Evolutionary conservation across 306 rosid species (phyloP), one percentile per base, ranked within the genome.

Genomic region (Trifolium repens): DNA sequence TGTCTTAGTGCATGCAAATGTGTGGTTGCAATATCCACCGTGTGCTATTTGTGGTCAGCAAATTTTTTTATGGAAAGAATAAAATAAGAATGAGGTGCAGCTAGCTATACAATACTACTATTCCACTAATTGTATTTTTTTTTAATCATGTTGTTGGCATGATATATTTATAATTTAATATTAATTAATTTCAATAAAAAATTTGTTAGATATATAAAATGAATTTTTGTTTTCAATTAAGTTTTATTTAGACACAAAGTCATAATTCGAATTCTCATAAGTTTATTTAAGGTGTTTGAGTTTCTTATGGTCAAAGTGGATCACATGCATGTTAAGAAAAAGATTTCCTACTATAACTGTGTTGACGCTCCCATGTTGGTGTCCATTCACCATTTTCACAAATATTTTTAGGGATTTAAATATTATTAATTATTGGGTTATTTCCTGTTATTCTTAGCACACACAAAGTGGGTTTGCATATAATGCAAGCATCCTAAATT

Each of bases 31-130:
- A 72, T 89, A 79, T 8, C 68, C 73, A 34, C 15, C 62, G 70
- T 78, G 70, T 55, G 78, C 65, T 61, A 17, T 37, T 69, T 61
- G 66, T 35, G 75, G 83, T 69, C 79, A 78, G 79, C 52, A 13
- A 76, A 76, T 78, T 83, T 42, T 50, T 66, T n/a, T 39, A 67
- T 69, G 22, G 26, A 34, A 40, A 77, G 88, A 81, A 90, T 87
- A 79, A 81, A 90, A 85, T 77, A 80, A 82, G 94, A 87, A 89
- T 82, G 83, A 81, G 83, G 71, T 79, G 82, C 94, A 64, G 47
- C 30, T 69, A 69, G 78, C 86, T 72, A 35, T 9, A 42, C 52
- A 7, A 70, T 14, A 22, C 22, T 43, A 78, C 74, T 77, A 2
- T 42, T 85, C 88, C 52, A 13, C 16, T 46, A 46, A 8, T 39